A percentile compares a stretch with the other conserved stretches of the same genome.
Conservation (phyloP, 2,329 filamentous ascomycete genomes). For the Pseudocercospora fijiensis region DNA sequence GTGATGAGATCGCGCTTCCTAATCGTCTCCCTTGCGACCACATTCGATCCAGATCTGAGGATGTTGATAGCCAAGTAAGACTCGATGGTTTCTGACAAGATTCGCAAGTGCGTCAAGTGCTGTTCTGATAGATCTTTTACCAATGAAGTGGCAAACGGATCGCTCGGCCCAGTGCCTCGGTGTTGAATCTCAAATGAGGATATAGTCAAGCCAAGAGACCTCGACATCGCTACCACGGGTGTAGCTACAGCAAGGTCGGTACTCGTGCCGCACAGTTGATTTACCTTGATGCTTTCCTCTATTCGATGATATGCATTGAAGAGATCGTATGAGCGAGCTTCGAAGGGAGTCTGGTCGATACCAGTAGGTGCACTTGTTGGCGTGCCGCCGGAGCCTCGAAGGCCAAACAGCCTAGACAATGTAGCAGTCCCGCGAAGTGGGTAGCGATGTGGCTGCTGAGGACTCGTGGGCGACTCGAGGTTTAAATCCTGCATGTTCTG, state of each 20-base stretch:
- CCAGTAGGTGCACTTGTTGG: not conserved
- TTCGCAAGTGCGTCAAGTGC: slow-evolving; percentile 78
- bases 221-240: slow-evolving; percentile 30
- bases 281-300: slow-evolving; percentile 55
- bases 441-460: slow-evolving; percentile 16
- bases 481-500: slow-evolving; percentile 34
- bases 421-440: slow-evolving; percentile 20
- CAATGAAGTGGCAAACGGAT: slow-evolving; percentile 65
- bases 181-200: slow-evolving; percentile 88
- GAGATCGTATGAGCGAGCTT: slow-evolving; percentile 39
- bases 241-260: slow-evolving; percentile 24
- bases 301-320: slow-evolving; percentile 57
- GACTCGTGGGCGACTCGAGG: slow-evolving; percentile 26
- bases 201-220: slow-evolving; percentile 75
- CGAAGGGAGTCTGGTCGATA: slow-evolving; percentile 11
- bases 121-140: slow-evolving; percentile 83
- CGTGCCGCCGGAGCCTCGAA: slow-evolving; percentile 8
- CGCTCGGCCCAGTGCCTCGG: slow-evolving; percentile 68
- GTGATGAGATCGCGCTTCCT: slow-evolving; percentile 32
- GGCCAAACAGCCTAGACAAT: slow-evolving; percentile 22
- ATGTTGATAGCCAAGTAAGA: slow-evolving; percentile 79
- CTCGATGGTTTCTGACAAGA: slow-evolving; percentile 82
- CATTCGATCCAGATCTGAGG: slow-evolving; percentile 57
- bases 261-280: slow-evolving; percentile 43
- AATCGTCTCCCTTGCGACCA: slow-evolving; percentile 28